Evolutionary conservation across 2,329 filamentous ascomycete genomes (phyloP), one percentile per base, ranked within the genome.

Genomic region (Pseudogymnoascus sp.): DNA sequence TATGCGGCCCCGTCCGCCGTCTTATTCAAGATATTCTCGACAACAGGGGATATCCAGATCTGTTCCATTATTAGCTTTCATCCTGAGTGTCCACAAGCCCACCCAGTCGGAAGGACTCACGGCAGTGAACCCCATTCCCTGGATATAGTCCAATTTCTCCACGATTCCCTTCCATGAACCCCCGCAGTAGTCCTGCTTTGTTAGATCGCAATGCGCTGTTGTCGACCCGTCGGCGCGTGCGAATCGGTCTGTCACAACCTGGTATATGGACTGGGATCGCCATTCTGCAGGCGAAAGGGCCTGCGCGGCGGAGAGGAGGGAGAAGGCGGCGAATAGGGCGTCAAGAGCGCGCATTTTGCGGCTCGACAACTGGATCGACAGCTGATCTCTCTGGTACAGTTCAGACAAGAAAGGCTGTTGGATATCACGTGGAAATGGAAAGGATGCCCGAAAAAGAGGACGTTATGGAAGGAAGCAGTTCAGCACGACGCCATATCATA

Each of bases 111-210:
- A 35, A 33, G 22, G n/a, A 65, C 67, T 64, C 28, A 72, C 70
- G 22, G 70, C 70, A 31, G 69, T 70, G 61, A 71, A 71, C 50
- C 70, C 75, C 74, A 77, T 76, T 46, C 71, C 71, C 63, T 79
- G 75, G 63, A 80, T 79, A 66, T 80, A 80, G 68, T 79, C 78
- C 50, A 81, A 71, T 24, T 76, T 68, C 61, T 78, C 75, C 19
- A 76, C 76, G 56, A 82, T 75, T 4, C 80, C 80, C 50, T 70
- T 65, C 69, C 74, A 82, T 6, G 75, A 77, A 26, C 79, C 79
- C 59, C 78, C 78, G 62, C 79, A 82, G 69, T 80, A 81, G 24
- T 65, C 65, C 59, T 64, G 61, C 11, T 72, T 67, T 50, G 71
- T 68, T 14, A 61, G 37, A 50, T 67, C 66, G 61, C 73, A 75